Evolutionary conservation across 2,329 filamentous ascomycete genomes (phyloP), one percentile per base, ranked within the genome.

Genomic region (Fusarium sp.): DNA sequence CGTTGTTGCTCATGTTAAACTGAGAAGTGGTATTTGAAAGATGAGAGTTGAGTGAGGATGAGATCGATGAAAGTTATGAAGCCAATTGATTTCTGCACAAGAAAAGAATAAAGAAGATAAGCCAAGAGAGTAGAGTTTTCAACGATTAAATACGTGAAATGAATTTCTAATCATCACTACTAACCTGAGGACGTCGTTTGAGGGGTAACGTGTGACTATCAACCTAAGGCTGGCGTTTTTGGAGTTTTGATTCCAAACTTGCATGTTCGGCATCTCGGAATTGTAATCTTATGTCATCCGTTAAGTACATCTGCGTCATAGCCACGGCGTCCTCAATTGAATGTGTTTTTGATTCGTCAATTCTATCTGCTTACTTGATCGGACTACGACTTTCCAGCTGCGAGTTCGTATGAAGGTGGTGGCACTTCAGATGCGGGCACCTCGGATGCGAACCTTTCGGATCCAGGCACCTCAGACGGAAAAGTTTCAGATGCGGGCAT

Each of bases 101-200:
- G 13, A n/a, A 17, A 19, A 28, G 7, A 10, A 11, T 17, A 14
- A 32, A n/a, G 5, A 26, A 8, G 4, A n/a, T 3, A 26, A 26
- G 9, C 9, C 26, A 3, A 22, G 24, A 9, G 11, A 19, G 6
- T 4, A n/a, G 3, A 2, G 20, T 19, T 28, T 5, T 26, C 24
- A 56, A 32, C 35, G 0, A 33, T 40, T 45, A 24, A 46, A 50
- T 65, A 55, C 2, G 24, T 26, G 13, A 24, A 0, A 2, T 3
- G 9, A 8, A 59, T 59, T 59, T 59, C 35, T 49, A 59, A 60
- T 52, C 51, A 52, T 13, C 14, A 62, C 19, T 66, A 46, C 17
- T 15, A 66, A 66, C 62, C 62, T 66, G 40, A 65, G 62, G 62
- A 22, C 30, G 62, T 66, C 45, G 62, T 61, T 62, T 62, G 62